phyloP scores from a whole-genome alignment of 192 early-diverging fungal genomes.

The Gigaspora rosea region DNA sequence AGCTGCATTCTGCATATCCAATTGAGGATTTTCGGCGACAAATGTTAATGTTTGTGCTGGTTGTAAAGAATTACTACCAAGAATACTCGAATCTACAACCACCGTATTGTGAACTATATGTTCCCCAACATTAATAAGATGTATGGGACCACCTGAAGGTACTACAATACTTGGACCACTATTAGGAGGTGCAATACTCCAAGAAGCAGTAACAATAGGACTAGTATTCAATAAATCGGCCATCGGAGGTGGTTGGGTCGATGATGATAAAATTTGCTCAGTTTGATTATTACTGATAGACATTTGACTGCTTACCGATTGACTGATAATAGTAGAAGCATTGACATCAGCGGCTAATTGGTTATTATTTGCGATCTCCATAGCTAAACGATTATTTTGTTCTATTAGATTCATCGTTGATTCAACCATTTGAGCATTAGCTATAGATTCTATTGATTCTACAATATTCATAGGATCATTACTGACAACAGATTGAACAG shows the following conservation, averaged over 20 bases:
- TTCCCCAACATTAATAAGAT: not conserved
- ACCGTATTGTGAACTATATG: not conserved
- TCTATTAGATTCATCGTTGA: not conserved
- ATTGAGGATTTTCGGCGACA: constrained; percentile 17
- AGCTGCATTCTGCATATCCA: not conserved
- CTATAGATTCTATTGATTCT: not conserved
- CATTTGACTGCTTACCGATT: no score
- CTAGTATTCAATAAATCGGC: no score
- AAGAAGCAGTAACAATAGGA: no score
- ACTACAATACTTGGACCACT: not conserved
- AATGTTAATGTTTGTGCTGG: constrained; percentile 8
- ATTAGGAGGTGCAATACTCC: not conserved
- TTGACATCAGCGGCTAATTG: not conserved
- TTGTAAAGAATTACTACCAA: not conserved
- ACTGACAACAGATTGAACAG: not conserved
- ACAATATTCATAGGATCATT: not conserved
- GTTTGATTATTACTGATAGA: not conserved
- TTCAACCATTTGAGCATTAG: not conserved
- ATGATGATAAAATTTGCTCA: no score
- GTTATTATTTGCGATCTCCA: constrained; percentile 20
- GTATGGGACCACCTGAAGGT: not conserved
- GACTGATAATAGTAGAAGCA: no score
- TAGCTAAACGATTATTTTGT: not conserved
- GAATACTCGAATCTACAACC: constrained; percentile 1
- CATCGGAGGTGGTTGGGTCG: no score